phyloP scores from a whole-genome alignment of 2,329 filamentous ascomycete species.

The Alternaria longipes region DNA sequence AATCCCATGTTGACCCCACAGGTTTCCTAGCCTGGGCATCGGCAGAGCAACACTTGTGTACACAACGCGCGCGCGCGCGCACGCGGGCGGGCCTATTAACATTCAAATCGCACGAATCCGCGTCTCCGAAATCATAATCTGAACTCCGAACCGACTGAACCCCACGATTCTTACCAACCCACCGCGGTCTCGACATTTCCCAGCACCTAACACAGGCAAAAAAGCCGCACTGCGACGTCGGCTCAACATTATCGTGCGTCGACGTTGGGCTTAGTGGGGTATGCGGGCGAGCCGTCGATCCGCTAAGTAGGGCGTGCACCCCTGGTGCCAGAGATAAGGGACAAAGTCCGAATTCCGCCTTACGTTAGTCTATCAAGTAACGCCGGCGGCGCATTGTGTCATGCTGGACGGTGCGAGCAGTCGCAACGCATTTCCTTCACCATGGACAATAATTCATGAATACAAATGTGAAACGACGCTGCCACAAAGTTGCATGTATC shows the following conservation, averaged over 20 bases:
- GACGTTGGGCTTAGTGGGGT: constrained; percentile 37
- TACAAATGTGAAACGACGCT: neutral
- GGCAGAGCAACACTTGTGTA: neutral
- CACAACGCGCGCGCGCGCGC: neutral
- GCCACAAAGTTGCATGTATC: neutral
- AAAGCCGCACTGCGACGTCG: constrained; percentile 47
- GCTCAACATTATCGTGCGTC: constrained; percentile 35
- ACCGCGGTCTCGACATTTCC: neutral
- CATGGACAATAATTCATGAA: neutral
- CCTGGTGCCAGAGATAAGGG: constrained; percentile 39
- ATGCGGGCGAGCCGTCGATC: constrained; percentile 33
- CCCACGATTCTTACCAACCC: constrained; percentile 32
- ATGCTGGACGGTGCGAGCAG: constrained; percentile 8
- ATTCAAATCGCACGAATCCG: constrained; percentile 22
- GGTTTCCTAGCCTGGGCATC: constrained; percentile 16
- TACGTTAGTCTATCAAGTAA: constrained; percentile 45
- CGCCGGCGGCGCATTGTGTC: constrained; percentile 33
- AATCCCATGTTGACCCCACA: constrained; percentile 33
- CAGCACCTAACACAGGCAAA: constrained; percentile 6
- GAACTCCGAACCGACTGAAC: constrained; percentile 15
- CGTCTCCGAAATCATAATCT: constrained; percentile 22
- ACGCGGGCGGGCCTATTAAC: neutral
- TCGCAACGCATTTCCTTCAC: constrained; percentile 6
- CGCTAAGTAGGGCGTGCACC: constrained; percentile 29
- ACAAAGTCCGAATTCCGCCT: constrained; percentile 23